phyloP scores from a whole-genome alignment of 495 filamentous ascomycete genomes.

The Lasiosphaeriaceae sp. region DNA sequence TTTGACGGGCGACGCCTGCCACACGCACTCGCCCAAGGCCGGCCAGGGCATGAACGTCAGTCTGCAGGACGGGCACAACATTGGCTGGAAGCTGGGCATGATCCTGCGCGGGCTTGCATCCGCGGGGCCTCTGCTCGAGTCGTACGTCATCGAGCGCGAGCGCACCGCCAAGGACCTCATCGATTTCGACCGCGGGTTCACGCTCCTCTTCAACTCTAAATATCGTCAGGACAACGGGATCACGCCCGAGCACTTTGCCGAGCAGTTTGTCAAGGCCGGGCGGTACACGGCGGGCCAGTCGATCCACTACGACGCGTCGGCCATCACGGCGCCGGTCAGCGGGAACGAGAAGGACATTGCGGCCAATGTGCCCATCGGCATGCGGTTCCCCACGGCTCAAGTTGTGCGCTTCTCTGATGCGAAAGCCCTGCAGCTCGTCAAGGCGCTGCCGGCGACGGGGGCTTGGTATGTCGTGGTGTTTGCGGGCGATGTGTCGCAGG shows the following conservation, averaged over 20 bases:
- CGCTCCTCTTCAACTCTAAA: constrained; percentile 53
- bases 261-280: constrained; percentile 57
- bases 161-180: constrained; percentile 68
- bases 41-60: constrained; percentile 73
- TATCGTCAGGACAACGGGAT: constrained; percentile 32
- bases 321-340: constrained; percentile 34
- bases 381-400: constrained; percentile 53
- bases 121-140: constrained; percentile 51
- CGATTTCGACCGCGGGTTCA: constrained; percentile 66
- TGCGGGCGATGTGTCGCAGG: constrained; percentile 44
- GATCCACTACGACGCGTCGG: constrained; percentile 51
- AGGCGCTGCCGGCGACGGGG: constrained; percentile 49
- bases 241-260: constrained; percentile 45
- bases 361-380: constrained; percentile 47
- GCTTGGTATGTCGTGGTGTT: constrained; percentile 61
- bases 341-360: constrained; percentile 32
- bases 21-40: constrained; percentile 70
- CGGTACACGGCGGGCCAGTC: constrained; percentile 64
- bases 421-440: constrained; percentile 49
- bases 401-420: constrained; percentile 58
- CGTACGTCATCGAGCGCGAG: constrained; percentile 66
- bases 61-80: constrained; percentile 55
- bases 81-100: constrained; percentile 75
- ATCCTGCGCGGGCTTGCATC: constrained; percentile 56
- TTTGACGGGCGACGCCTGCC: constrained; percentile 65